Evolutionary conservation across 108 stramenopile species (phyloP).

Genomic region (Discostella pseudostelligera): DNA sequence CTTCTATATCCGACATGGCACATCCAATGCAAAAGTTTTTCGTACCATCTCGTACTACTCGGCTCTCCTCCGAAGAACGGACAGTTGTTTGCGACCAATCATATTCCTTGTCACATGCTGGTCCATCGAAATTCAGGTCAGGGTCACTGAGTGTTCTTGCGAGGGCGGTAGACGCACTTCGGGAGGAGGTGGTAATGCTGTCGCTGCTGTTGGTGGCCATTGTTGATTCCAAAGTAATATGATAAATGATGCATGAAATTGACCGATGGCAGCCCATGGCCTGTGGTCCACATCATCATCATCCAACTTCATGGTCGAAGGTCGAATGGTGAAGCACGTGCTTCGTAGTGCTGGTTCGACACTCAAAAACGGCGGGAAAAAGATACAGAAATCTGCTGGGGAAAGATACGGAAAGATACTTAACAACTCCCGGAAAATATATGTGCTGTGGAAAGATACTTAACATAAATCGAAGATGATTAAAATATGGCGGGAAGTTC

Average conservation of each 20-base stretch:
- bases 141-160: conserved; percentile 20
- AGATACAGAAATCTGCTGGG: too few relatives aligned
- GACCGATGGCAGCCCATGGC: too few relatives aligned
- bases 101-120: not conserved
- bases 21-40: conserved; percentile 56
- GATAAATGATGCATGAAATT: not conserved
- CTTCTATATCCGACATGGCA: conserved; percentile 66
- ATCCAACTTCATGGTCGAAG: too few relatives aligned
- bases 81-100: conserved; percentile 39
- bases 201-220: not conserved
- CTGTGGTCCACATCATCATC: too few relatives aligned
- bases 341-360: too few relatives aligned
- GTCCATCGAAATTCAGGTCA: conserved; percentile 17
- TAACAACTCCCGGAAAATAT: too few relatives aligned
- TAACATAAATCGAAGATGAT: too few relatives aligned
- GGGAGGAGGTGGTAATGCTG: not conserved
- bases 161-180: conserved; percentile 1
- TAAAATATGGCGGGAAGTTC: too few relatives aligned
- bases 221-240: not conserved
- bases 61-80: conserved; percentile 27
- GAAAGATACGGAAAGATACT: too few relatives aligned
- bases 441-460: too few relatives aligned
- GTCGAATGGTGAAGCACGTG: too few relatives aligned
- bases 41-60: conserved; percentile 47
- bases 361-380: too few relatives aligned